A percentile compares a stretch with the other conserved stretches of the same genome.
Conservation (phyloP, 106 monocot species). For the Vanilla planifolia region DNA sequence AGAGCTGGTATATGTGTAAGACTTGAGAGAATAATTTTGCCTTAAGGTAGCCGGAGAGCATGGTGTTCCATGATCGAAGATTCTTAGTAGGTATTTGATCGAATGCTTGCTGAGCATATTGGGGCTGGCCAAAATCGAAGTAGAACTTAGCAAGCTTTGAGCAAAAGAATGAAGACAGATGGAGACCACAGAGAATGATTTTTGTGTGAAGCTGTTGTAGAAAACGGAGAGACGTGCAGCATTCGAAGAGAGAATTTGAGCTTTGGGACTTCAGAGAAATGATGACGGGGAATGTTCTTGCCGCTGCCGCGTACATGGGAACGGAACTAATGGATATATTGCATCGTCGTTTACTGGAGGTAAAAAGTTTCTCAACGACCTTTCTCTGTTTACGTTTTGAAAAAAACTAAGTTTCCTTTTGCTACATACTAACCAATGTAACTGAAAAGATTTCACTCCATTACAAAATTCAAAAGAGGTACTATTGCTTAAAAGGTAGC, state of each 20-base stretch:
- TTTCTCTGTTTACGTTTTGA: no score
- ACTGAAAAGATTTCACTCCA: no score
- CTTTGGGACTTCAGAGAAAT: background rate
- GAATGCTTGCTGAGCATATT: constrained; percentile 21
- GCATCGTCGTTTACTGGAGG: no score
- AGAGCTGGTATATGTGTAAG: constrained; percentile 20
- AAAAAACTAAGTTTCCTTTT: no score
- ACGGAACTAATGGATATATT: background rate
- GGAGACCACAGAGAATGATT: constrained; percentile 24
- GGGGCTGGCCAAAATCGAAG: constrained; percentile 11
- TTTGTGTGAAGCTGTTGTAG: constrained; percentile 33
- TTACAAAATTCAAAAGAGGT: no score
- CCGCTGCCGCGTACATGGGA: background rate
- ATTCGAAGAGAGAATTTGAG: constrained; percentile 23
- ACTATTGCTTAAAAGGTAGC: no score
- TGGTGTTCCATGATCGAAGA: constrained; percentile 34
- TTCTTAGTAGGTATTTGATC: constrained; percentile 20
- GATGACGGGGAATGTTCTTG: background rate
- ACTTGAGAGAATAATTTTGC: constrained; percentile 10
- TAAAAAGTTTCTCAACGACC: no score
- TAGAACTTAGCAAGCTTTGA: constrained; percentile 27
- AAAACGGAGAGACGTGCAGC: constrained; percentile 20
- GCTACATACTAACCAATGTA: no score
- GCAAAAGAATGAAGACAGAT: constrained; percentile 24
- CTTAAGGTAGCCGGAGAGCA: constrained; percentile 30